Conservation (phyloP, 2,329 filamentous ascomycete genomes). For the Ceratocystis alfenasii region DNA sequence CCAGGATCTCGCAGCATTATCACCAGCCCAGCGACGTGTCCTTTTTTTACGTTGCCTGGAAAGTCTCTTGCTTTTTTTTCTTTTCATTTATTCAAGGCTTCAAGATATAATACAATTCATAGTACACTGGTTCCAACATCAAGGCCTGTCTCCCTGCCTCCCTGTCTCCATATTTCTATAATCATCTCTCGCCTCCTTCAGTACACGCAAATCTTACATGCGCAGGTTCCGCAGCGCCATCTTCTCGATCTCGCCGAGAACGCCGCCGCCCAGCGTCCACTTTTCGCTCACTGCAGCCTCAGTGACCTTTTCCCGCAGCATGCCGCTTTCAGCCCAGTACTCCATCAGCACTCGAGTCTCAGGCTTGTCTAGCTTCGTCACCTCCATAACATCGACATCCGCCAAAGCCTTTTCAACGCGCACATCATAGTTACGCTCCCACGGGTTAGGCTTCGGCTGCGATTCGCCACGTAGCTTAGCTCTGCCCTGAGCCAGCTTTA, state of each 20-base stretch:
- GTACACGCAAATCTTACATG: slow-evolving; percentile 28
- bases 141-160: background rate
- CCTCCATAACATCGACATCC: slow-evolving; percentile 40
- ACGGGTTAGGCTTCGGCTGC: slow-evolving; percentile 40
- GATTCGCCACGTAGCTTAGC: slow-evolving; percentile 33
- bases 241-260: slow-evolving; percentile 77
- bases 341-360: slow-evolving; percentile 77
- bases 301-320: slow-evolving; percentile 59
- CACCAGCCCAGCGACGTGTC: too few species aligned
- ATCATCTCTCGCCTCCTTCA: background rate
- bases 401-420: slow-evolving; percentile 43
- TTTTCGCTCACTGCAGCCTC: slow-evolving; percentile 63
- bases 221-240: slow-evolving; percentile 41
- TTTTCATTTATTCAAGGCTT: background rate
- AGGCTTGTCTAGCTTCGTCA: slow-evolving; percentile 57
- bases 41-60: background rate
- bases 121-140: slow-evolving; percentile 15
- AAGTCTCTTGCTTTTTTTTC: background rate
- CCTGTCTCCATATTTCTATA: background rate
- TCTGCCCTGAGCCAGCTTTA: slow-evolving; percentile 49
- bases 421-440: slow-evolving; percentile 44
- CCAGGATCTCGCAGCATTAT: too few species aligned
- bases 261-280: slow-evolving; percentile 69
- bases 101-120: slow-evolving; percentile 20
- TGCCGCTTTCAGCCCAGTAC: slow-evolving; percentile 81